Evolutionary conservation across 2,329 filamentous ascomycete species (phyloP).

Genomic region (Aspergillus sp.): DNA sequence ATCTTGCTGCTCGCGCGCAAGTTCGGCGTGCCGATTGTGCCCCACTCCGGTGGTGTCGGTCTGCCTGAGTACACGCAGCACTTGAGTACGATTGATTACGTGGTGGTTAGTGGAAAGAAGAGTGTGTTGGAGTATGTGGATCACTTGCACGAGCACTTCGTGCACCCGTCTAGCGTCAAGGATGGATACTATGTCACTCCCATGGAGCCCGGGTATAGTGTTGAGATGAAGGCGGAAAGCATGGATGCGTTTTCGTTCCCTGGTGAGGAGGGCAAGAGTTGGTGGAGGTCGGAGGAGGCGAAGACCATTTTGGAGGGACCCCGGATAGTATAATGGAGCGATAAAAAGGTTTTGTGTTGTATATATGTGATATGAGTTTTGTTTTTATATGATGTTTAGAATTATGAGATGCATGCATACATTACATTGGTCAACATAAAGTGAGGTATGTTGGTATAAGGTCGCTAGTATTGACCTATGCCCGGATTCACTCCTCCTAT

Average conservation of each 20-base stretch:
- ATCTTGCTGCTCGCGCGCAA: slow-evolving; percentile 75
- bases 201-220: slow-evolving; percentile 79
- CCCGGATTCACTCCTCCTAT: too few species aligned
- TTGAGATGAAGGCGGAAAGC: slow-evolving; percentile 88
- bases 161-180: slow-evolving; percentile 76
- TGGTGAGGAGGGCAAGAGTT: slow-evolving; percentile 74
- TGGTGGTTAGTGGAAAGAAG: slow-evolving; percentile 78
- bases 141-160: slow-evolving; percentile 90
- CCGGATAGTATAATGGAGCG: slow-evolving; percentile 28
- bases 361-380: slow-evolving; percentile 8
- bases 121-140: slow-evolving; percentile 89
- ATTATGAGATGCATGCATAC: neutral
- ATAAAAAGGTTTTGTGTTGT: neutral
- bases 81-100: slow-evolving; percentile 88
- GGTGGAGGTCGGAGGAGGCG: slow-evolving; percentile 84
- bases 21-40: slow-evolving; percentile 77
- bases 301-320: slow-evolving; percentile 67
- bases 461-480: too few species aligned
- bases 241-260: slow-evolving; percentile 80
- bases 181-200: slow-evolving; percentile 89
- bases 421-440: neutral
- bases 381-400: neutral
- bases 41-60: slow-evolving; percentile 86
- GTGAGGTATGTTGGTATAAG: neutral
- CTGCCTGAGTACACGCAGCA: slow-evolving; percentile 94